Percentiles rank a stretch among this genome's conserved stretches.
Evolutionary conservation across 208 protist genomes (phyloP).

Genomic region (Angomonas ambiguus): DNA sequence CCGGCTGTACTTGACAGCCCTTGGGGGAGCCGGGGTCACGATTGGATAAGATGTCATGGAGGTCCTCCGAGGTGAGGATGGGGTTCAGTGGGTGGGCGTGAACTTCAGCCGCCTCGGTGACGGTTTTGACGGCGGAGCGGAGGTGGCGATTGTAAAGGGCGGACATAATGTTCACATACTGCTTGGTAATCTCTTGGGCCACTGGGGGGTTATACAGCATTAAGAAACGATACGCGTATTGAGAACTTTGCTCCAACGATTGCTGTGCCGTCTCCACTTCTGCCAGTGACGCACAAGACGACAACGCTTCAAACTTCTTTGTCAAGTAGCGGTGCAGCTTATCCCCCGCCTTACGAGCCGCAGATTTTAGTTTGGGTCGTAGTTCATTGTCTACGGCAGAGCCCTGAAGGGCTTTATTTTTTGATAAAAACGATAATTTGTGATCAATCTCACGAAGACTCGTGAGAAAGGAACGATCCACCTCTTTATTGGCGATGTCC

Average conservation of each 20-base stretch:
- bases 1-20: conserved; percentile 41
- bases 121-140: conserved; percentile 25
- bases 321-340: conserved; percentile 72
- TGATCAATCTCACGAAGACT: conserved; percentile 68
- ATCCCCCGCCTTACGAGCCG: conserved; percentile 70
- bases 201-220: conserved; percentile 70
- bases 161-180: conserved; percentile 66
- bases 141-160: conserved; percentile 42
- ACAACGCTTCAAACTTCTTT: conserved; percentile 40
- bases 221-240: conserved; percentile 76
- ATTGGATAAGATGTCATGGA: conserved; percentile 51
- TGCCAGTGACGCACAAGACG: conserved; percentile 26
- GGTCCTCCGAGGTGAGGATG: conserved; percentile 54
- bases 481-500: conserved; percentile 64
- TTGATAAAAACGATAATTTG: conserved; percentile 64
- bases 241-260: conserved; percentile 45
- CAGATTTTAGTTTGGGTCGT: conserved; percentile 58
- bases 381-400: conserved; percentile 80
- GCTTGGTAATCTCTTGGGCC: conserved; percentile 41
- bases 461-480: conserved; percentile 56
- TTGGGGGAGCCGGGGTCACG: conserved; percentile 48
- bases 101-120: conserved; percentile 41
- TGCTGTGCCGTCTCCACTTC: conserved; percentile 44
- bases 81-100: conserved; percentile 54
- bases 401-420: conserved; percentile 64